phyloP scores from a whole-genome alignment of 176 grass and related monocot species.

The Dactylis glomerata region DNA sequence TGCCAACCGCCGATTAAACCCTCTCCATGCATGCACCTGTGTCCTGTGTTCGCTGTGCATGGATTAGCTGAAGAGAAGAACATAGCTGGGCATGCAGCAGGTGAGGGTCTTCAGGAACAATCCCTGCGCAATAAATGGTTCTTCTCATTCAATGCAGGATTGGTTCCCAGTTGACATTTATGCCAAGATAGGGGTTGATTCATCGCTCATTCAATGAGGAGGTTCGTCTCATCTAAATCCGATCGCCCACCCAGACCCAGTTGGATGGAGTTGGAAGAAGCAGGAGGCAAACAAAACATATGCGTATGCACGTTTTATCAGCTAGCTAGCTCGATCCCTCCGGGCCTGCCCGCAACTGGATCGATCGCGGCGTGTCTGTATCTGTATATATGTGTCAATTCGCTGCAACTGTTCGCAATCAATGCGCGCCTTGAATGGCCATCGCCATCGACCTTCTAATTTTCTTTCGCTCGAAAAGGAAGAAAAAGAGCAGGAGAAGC shows the following conservation, averaged over 20 bases:
- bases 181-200: background rate
- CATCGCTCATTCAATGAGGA: too few species aligned
- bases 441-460: background rate
- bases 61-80: too few species aligned
- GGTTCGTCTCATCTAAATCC: too few species aligned
- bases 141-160: background rate
- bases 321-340: too few species aligned
- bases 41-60: background rate
- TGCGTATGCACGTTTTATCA: too few species aligned
- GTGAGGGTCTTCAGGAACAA: background rate
- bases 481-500: background rate
- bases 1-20: background rate
- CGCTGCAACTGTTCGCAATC: conserved; percentile 31
- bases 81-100: background rate
- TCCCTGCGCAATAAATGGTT: background rate
- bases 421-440: conserved; percentile 36
- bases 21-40: background rate
- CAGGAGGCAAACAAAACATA: too few species aligned
- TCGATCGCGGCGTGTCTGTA: background rate
- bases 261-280: too few species aligned
- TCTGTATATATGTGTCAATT: background rate
- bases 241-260: too few species aligned
- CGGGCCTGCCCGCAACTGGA: background rate
- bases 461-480: background rate
- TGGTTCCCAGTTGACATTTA: background rate